Conservation (phyloP, 2,329 filamentous ascomycete genomes). For the Ophioceras dolichostomum region DNA sequence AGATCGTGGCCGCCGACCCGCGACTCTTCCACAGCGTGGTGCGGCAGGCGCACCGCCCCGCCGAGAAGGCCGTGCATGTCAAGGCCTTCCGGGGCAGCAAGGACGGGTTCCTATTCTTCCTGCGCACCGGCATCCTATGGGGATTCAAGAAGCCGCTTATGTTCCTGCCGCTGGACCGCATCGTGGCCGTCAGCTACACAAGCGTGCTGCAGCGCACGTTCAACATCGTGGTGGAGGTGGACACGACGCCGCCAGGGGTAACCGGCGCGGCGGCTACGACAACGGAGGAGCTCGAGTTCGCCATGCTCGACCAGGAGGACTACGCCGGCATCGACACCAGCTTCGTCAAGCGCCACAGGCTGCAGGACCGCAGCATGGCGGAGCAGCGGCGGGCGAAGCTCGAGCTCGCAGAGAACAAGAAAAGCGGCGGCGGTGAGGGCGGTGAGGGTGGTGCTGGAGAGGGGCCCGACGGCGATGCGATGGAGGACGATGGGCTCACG, state of each 20-base stretch:
- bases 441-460: slow-evolving; percentile 21
- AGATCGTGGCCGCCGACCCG: slow-evolving; percentile 40
- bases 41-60: slow-evolving; percentile 44
- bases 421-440: slow-evolving; percentile 24
- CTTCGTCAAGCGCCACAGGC: slow-evolving; percentile 47
- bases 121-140: slow-evolving; percentile 56
- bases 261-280: slow-evolving; percentile 30
- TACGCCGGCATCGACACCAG: slow-evolving; percentile 48
- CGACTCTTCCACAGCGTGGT: slow-evolving; percentile 44
- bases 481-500: slow-evolving; percentile 26
- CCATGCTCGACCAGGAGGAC: slow-evolving; percentile 59
- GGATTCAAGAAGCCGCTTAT: slow-evolving; percentile 58
- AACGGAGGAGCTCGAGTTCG: slow-evolving; percentile 54
- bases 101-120: slow-evolving; percentile 56
- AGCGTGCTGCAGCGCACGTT: slow-evolving; percentile 57
- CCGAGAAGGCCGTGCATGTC: slow-evolving; percentile 52
- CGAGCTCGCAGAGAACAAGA: slow-evolving; percentile 46
- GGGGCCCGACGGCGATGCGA: slow-evolving; percentile 21
- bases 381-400: slow-evolving; percentile 54
- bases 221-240: slow-evolving; percentile 52
- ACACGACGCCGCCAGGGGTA: no score
- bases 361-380: slow-evolving; percentile 58
- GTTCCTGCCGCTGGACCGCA: slow-evolving; percentile 48
- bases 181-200: slow-evolving; percentile 53
- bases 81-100: slow-evolving; percentile 56